A percentile compares a stretch with the other conserved stretches of the same genome.
Conservation (phyloP, 192 early-diverging fungal genomes). For the Bifiguratus adelaidae region DNA sequence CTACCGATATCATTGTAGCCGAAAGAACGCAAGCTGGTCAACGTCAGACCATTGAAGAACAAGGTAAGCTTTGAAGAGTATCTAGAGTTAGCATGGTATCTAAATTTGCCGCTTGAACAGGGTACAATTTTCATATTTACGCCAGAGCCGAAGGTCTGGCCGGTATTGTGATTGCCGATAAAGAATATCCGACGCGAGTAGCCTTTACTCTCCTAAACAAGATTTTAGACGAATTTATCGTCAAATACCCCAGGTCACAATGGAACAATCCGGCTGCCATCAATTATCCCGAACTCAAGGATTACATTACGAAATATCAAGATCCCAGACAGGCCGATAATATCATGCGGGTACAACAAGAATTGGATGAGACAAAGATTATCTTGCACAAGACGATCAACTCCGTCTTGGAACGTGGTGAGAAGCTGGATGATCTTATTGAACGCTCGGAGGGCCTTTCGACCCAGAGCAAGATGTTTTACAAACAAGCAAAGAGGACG, state of each 20-base stretch:
- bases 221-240: slow-evolving; percentile 78
- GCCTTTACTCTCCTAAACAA: slow-evolving; percentile 81
- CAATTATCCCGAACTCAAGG: slow-evolving; percentile 59
- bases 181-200: slow-evolving; percentile 82
- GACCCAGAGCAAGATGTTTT: slow-evolving; percentile 88
- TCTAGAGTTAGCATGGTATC: background rate
- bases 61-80: slow-evolving; percentile 33
- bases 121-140: slow-evolving; percentile 76
- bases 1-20: slow-evolving; percentile 72
- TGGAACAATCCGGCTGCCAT: slow-evolving; percentile 25
- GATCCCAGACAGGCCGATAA: slow-evolving; percentile 88
- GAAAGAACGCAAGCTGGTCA: slow-evolving; percentile 75
- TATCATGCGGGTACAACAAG: slow-evolving; percentile 87
- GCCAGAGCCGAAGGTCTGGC: slow-evolving; percentile 59
- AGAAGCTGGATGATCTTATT: slow-evolving; percentile 83
- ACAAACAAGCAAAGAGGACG: slow-evolving; percentile 90
- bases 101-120: slow-evolving; percentile 19
- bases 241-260: slow-evolving; percentile 35
- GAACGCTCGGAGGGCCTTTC: slow-evolving; percentile 75
- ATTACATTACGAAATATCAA: slow-evolving; percentile 73
- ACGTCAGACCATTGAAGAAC: slow-evolving; percentile 71
- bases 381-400: slow-evolving; percentile 94
- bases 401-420: slow-evolving; percentile 75
- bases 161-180: slow-evolving; percentile 70
- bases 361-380: slow-evolving; percentile 94